Conservation (phyloP, 169 alveolate genomes). For the Cryptosporidium felis region DNA sequence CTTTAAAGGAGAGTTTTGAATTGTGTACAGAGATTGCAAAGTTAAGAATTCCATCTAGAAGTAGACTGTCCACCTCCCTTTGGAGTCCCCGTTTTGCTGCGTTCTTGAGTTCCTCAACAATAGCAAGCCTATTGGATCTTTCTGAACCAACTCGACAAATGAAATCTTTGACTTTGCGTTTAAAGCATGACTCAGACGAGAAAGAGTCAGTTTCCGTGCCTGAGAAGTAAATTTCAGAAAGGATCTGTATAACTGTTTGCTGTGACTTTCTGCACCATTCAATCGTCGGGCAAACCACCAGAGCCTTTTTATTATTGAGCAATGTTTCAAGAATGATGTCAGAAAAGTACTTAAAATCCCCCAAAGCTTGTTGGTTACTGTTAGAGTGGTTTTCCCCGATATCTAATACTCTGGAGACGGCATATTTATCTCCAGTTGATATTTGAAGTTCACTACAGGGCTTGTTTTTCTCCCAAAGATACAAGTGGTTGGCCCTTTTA, state of each 20-base stretch:
- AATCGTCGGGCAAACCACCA: slow-evolving; percentile 52
- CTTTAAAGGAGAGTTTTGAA: slow-evolving; percentile 18
- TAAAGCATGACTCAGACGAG: neutral
- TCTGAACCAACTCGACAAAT: neutral
- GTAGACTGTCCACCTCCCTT: neutral
- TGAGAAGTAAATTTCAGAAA: neutral
- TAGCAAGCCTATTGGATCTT: neutral
- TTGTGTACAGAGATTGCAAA: slow-evolving; percentile 32
- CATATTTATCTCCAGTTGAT: neutral
- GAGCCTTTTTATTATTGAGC: neutral
- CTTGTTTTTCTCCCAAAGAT: neutral
- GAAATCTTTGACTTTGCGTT: neutral
- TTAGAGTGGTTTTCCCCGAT: neutral
- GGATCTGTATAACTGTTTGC: neutral
- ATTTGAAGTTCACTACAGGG: neutral
- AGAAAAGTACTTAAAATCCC: slow-evolving; percentile 28
- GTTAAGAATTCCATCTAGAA: slow-evolving; percentile 2
- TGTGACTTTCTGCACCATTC: slow-evolving; percentile 62
- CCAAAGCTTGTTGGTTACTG: neutral
- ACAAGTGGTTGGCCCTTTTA: neutral
- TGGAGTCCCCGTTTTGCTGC: neutral
- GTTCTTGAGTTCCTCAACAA: neutral
- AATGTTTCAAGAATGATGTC: slow-evolving; percentile 40
- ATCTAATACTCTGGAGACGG: neutral
- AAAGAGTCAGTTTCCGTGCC: neutral